A percentile compares a stretch with the other conserved stretches of the same genome.
These are phyloP conservation scores for Colletotrichum sublineola DNA, from an alignment of 2,329 filamentous ascomycete genomes.

Conservation along the genomic window DNA sequence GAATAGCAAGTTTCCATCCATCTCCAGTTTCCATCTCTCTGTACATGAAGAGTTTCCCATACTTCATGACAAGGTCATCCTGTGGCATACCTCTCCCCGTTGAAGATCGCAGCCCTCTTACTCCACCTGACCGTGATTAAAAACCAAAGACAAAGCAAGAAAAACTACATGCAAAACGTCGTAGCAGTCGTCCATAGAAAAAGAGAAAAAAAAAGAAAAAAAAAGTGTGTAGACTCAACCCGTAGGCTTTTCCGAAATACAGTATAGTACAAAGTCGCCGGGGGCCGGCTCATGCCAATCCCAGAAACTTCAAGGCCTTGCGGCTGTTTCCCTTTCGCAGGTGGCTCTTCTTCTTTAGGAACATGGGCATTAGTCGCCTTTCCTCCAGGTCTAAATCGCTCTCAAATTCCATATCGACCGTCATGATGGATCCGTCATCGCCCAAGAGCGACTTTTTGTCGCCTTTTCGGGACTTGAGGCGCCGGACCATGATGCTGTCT, in stretches of 20 bases:
- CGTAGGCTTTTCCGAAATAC: not conserved
- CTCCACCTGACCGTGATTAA: not conserved
- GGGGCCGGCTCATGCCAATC: constrained; percentile 53
- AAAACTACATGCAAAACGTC: not conserved
- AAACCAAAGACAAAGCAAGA: too few relatives aligned
- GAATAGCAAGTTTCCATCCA: constrained; percentile 5
- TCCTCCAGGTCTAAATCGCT: constrained; percentile 62
- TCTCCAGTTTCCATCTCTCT: not conserved
- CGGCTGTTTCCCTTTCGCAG: constrained; percentile 58
- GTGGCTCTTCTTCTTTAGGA: constrained; percentile 52
- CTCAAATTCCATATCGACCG: constrained; percentile 54
- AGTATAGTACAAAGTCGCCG: not conserved
- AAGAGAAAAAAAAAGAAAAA: constrained; percentile 18
- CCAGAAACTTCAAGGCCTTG: constrained; percentile 68
- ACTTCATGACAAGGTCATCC: not conserved
- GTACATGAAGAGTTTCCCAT: not conserved
- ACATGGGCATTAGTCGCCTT: constrained; percentile 66
- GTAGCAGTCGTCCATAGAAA: constrained; percentile 7
- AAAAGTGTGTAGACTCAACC: constrained; percentile 2
- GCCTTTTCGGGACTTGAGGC: constrained; percentile 47
- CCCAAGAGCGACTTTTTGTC: constrained; percentile 27
- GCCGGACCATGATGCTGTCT: constrained; percentile 53
- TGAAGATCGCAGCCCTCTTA: too few relatives aligned
- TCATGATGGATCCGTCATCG: constrained; percentile 51
- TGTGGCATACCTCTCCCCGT: not conserved